phyloP scores from a whole-genome alignment of 345 rosid genomes.

The Turnera subulata region DNA sequence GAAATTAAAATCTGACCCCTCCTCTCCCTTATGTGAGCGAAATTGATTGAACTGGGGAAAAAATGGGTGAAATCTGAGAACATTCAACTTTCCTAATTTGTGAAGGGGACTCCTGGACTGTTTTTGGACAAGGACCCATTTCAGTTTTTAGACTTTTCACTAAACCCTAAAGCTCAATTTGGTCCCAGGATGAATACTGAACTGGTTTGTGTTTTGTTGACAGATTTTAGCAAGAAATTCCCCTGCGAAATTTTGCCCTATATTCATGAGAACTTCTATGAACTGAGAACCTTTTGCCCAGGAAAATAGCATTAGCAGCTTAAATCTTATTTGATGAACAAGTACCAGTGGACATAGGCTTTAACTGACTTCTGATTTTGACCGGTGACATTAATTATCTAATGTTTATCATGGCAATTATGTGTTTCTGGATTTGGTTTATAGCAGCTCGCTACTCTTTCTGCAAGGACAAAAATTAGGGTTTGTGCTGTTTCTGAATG shows the following conservation, averaged over 20 bases:
- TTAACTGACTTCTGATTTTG: too few relatives aligned
- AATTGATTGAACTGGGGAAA: neutral
- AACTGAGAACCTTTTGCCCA: neutral
- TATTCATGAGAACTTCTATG: slow-evolving; percentile 11
- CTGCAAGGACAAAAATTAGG: neutral
- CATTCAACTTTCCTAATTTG: slow-evolving; percentile 1
- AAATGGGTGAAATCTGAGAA: too few relatives aligned
- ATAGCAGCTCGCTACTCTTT: neutral
- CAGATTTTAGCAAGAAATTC: slow-evolving; percentile 14
- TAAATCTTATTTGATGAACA: too few relatives aligned
- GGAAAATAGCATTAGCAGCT: neutral
- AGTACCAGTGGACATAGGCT: too few relatives aligned
- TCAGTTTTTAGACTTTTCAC: slow-evolving; percentile 18
- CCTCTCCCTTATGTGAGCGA: too few relatives aligned
- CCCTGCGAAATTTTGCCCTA: slow-evolving; percentile 11
- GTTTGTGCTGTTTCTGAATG: slow-evolving; percentile 4
- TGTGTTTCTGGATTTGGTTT: neutral
- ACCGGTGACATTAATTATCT: neutral
- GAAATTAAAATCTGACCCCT: neutral
- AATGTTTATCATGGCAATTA: neutral
- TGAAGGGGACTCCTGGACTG: slow-evolving; percentile 35
- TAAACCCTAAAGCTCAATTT: slow-evolving; percentile 20
- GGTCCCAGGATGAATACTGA: too few relatives aligned
- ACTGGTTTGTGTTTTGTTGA: neutral
- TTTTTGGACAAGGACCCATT: slow-evolving; percentile 20